Base-by-base conservation (phyloP, 257 asterid species). In the Solanum clarkiae region DNA sequence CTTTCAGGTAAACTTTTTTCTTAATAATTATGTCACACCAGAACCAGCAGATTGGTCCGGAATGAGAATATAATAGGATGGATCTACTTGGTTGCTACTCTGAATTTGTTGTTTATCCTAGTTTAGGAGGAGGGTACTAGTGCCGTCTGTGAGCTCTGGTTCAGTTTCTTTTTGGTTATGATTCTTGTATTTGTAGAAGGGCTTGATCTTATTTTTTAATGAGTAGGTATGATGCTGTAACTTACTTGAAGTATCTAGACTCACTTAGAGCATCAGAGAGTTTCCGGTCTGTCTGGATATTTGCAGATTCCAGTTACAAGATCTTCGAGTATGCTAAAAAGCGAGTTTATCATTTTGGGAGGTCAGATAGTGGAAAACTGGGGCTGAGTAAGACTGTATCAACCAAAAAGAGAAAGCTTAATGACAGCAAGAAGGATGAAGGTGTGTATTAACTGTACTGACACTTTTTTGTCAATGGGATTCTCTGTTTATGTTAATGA, bases 211-310 rank as follows among this genome's bases (percentile, higher is more conserved):
- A 63, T 40, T 89, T n/a, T 87, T 81, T 74, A 70, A 72, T 91
- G 88, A 60, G 86, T 89, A 96, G 99, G 97, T 96, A 96, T 87
- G 99, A 96, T 88, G 97, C 99, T 69, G 97, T 96, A 84, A 95
- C 96, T 70, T 96, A 91, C 90, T 91, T 95, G 90, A 96, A 96
- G 92, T 96, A 95, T 91, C 93, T 96, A 89, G 99, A 96, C 88
- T 96, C 99, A 12, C 91, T 96, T 86, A 92, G 99, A 92, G 99
- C 98, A 88, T 94, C 98, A 77, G 99, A 96, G 92, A 95, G 98
- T 91, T 96, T 95, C 79, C 96, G 98, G 62, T 95, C 98, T 72
- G 96, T 96, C 89, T 96, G 99, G 99, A 92, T 96, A 86, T 96
- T 96, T 90, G 97, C 98, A 59, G 98, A 96, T 91, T 93, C 99